Evolutionary conservation across 1,139 yeast genomes (phyloP).

Genomic region (Hyphopichia wangnamkhiaoensis): DNA sequence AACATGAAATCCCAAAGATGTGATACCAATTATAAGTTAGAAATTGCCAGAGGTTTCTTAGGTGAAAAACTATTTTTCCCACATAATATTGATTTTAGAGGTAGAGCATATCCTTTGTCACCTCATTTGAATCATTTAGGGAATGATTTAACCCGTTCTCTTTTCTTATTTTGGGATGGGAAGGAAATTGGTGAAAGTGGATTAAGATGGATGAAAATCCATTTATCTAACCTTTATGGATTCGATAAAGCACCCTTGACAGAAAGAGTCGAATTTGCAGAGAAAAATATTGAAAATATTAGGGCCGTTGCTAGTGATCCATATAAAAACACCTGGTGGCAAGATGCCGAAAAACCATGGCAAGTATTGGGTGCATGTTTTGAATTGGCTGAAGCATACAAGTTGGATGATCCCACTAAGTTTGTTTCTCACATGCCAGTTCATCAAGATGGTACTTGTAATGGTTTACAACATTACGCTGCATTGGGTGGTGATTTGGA

Average conservation of each 20-base stretch:
- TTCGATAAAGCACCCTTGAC: conserved; percentile 78
- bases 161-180: conserved; percentile 88
- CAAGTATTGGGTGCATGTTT: conserved; percentile 86
- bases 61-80: conserved; percentile 93
- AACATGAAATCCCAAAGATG: conserved; percentile 84
- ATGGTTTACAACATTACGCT: conserved; percentile 96
- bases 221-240: conserved; percentile 86
- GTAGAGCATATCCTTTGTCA: conserved; percentile 92
- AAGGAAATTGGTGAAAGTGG: conserved; percentile 75
- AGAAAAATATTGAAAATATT: conserved; percentile 63
- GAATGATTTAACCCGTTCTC: conserved; percentile 84
- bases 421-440: conserved; percentile 83
- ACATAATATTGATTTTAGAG: conserved; percentile 90
- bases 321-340: conserved; percentile 72
- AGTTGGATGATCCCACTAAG: conserved; percentile 71
- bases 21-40: conserved; percentile 89
- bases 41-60: conserved; percentile 88
- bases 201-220: conserved; percentile 85
- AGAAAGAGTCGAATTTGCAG: conserved; percentile 74
- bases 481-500: conserved; percentile 95
- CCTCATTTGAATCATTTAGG: conserved; percentile 84
- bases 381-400: conserved; percentile 73
- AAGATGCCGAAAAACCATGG: conserved; percentile 90
- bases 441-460: conserved; percentile 98
- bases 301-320: conserved; percentile 75